phyloP scores from a whole-genome alignment of 306 rosid genomes.

The Trifolium dubium region DNA sequence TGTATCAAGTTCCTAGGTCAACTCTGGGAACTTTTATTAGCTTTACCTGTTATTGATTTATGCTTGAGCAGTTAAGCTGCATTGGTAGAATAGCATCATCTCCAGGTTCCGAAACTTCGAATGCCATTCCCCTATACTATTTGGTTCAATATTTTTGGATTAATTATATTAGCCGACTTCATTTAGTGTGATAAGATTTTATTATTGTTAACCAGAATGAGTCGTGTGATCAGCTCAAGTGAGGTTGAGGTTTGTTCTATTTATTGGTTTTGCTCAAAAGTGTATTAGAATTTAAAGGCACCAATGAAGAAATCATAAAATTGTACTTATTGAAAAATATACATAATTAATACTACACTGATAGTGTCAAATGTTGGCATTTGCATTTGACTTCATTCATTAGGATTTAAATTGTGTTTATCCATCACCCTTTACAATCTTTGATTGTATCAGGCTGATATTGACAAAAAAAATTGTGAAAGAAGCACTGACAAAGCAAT shows the following conservation, averaged over 20 bases:
- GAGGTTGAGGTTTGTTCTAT: neutral
- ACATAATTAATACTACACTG: too few relatives aligned
- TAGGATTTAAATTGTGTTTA: neutral
- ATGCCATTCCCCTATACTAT: too few relatives aligned
- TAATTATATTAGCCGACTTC: too few relatives aligned
- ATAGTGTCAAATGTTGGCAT: neutral
- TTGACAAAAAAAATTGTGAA: neutral
- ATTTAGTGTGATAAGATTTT: too few relatives aligned
- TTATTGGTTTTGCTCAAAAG: too few relatives aligned
- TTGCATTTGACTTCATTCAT: neutral
- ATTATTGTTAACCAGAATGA: neutral
- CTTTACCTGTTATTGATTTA: slow-evolving; percentile 2
- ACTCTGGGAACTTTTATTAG: slow-evolving; percentile 5
- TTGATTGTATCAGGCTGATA: neutral
- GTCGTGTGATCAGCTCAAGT: neutral
- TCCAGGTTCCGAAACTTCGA: too few relatives aligned
- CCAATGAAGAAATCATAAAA: too few relatives aligned
- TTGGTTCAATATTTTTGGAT: too few relatives aligned
- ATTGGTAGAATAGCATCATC: slow-evolving; percentile 4
- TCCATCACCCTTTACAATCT: neutral
- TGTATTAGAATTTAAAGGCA: too few relatives aligned
- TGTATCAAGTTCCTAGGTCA: slow-evolving; percentile 1
- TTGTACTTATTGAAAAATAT: too few relatives aligned
- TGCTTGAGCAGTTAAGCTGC: slow-evolving; percentile 19
- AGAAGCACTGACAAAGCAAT: neutral